Evolutionary conservation across 2,329 filamentous ascomycete species (phyloP), one percentile per base, ranked within the genome.

Genomic region (Cercospora sojina): DNA sequence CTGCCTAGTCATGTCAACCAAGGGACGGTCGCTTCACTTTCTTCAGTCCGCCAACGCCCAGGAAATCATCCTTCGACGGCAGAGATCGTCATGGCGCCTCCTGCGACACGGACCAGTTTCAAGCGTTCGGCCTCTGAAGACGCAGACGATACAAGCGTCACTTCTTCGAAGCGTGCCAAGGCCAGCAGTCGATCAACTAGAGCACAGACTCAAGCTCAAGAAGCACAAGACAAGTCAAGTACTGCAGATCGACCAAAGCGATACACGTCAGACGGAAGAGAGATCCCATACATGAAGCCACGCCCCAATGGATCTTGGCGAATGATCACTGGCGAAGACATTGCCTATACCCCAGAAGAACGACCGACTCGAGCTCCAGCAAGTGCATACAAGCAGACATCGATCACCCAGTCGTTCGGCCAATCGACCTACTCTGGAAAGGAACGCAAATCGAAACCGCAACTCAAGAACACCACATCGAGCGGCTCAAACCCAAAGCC

Each of bases 91-190:
- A 62, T 62, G 60, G 60, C n/a, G 31, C 60, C 53, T 63, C 66
- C 31, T 31, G 38, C 35, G 8, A 9, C 23, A 43, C 64, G 62
- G 51, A 64, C 58, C 31, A 62, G 32, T 29, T 35, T 56, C 41
- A 64, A 43, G 55, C 56, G 41, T 20, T 59, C 41, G 31, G 60
- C 43, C 9, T 53, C 60, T 31, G 56, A 60, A 12, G 62, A 63
- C 9, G 51, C 29, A 25, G 20, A 51, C 23, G 27, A 35, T 5
- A 38, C 23, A 7, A 58, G 32, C 9, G 13, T 23, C 23, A 41
- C 35, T 35, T 23, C 35, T 9, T 63, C 66, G 7, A 67, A 67
- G 53, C 62, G 66, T 31, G 47, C 62, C 41, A 67, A 64, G 55
- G 43, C 63, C 23, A 64, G 47, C 59, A 60, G 35, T 59, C 31